Percentiles rank a stretch among this genome's conserved stretches.
Conservation (phyloP, 192 early-diverging fungal genomes). For the Spizellomyces sp. region DNA sequence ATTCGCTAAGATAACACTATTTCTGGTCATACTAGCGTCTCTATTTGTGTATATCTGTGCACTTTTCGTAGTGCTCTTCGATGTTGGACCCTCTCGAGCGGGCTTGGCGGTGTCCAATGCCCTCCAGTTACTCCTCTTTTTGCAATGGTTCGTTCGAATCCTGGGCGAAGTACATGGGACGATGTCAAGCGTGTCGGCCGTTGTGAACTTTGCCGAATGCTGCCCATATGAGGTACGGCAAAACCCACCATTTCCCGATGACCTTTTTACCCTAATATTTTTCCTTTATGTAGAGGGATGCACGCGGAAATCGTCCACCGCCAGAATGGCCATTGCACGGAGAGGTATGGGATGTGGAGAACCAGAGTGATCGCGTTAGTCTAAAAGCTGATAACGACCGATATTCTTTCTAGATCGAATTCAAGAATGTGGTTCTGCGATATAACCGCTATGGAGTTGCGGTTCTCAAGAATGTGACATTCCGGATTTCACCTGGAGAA, state of each 20-base stretch:
- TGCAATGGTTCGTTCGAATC: conserved; percentile 65
- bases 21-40: conserved; percentile 63
- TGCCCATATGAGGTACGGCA: background rate
- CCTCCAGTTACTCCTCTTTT: conserved; percentile 67
- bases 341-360: background rate
- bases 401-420: conserved; percentile 27
- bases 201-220: conserved; percentile 56
- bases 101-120: conserved; percentile 71
- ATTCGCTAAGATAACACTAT: conserved; percentile 46
- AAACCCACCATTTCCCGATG: too few relatives aligned
- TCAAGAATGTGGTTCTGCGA: conserved; percentile 35
- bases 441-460: conserved; percentile 35
- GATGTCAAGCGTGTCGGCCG: conserved; percentile 61
- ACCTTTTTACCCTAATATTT: too few relatives aligned
- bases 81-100: conserved; percentile 38
- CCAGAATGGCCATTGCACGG: conserved; percentile 52
- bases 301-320: conserved; percentile 35
- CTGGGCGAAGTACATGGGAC: conserved; percentile 57
- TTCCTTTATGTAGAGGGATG: conserved; percentile 16
- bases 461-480: conserved; percentile 36
- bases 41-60: conserved; percentile 68
- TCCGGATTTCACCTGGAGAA: conserved; percentile 41
- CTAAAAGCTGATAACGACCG: too few relatives aligned
- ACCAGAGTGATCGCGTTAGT: too few relatives aligned
- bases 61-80: conserved; percentile 41